Conservation (phyloP, 345 rosid species). For the Melaleuca quinquenervia region DNA sequence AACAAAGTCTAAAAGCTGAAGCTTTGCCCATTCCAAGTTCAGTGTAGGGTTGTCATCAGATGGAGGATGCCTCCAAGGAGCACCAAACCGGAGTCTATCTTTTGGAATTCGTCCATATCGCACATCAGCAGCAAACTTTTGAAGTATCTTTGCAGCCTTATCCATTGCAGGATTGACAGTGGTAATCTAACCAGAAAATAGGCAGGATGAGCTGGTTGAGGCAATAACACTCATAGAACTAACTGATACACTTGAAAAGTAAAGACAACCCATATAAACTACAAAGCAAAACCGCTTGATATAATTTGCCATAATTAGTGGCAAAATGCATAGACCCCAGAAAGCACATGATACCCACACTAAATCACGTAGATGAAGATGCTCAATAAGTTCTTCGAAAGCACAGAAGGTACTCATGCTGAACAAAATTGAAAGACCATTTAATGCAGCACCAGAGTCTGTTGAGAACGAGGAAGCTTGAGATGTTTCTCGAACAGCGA, state of each 20-base stretch:
- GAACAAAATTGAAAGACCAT: background rate
- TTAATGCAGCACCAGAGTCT: background rate
- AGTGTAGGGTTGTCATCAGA: conserved; percentile 21
- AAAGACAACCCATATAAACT: background rate
- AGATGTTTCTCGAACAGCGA: background rate
- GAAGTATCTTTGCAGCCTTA: conserved; percentile 52
- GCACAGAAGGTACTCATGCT: background rate
- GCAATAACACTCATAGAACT: background rate
- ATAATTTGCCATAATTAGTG: background rate
- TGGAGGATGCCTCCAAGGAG: conserved; percentile 95
- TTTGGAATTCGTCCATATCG: conserved; percentile 48
- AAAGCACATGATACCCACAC: background rate
- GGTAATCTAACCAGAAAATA: conserved; percentile 28
- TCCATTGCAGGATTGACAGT: conserved; percentile 95
- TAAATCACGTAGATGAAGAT: background rate
- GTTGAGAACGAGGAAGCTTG: background rate
- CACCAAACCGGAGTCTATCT: conserved; percentile 71
- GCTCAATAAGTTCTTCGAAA: background rate
- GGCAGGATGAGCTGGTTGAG: background rate
- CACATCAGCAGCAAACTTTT: conserved; percentile 63
- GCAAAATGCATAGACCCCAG: background rate
- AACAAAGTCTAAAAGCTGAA: conserved; percentile 89
- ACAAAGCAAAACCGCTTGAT: background rate
- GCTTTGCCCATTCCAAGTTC: conserved; percentile 63
- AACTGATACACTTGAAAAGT: background rate